Evolutionary conservation across 1,284 basidiomycete genomes (phyloP).

Genomic region (Ceratobasidium sp.): DNA sequence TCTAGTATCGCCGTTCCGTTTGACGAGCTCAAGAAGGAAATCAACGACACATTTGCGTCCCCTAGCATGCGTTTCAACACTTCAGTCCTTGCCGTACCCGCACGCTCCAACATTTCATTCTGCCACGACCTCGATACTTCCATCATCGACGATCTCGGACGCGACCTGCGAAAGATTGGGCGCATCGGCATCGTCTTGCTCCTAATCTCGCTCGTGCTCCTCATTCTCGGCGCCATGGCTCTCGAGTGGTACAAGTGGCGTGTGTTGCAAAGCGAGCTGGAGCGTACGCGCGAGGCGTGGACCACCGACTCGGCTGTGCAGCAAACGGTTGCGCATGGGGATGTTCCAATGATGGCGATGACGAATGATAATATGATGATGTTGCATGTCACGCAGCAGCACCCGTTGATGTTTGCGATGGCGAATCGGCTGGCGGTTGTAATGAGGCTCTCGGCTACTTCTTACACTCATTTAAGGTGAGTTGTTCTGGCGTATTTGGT

Average conservation of each 20-base stretch:
- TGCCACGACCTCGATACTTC: slow-evolving; percentile 80
- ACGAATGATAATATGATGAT: slow-evolving; percentile 77
- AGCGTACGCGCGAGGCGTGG: slow-evolving; percentile 76
- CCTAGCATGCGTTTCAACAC: slow-evolving; percentile 67
- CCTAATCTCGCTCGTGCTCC: slow-evolving; percentile 64
- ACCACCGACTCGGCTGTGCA: slow-evolving; percentile 64
- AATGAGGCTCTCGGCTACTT: slow-evolving; percentile 60
- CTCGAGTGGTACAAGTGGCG: slow-evolving; percentile 84
- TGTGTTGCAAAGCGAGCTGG: slow-evolving; percentile 66
- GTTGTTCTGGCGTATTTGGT: slow-evolving; percentile 45
- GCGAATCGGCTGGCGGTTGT: slow-evolving; percentile 61
- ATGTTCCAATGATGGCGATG: slow-evolving; percentile 62
- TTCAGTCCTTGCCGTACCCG: slow-evolving; percentile 74
- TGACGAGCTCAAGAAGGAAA: slow-evolving; percentile 80
- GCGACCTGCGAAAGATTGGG: slow-evolving; percentile 74
- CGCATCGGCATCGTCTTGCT: slow-evolving; percentile 79
- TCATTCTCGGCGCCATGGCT: slow-evolving; percentile 68
- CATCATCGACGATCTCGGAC: slow-evolving; percentile 81
- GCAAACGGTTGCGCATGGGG: slow-evolving; percentile 41
- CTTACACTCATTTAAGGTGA: slow-evolving; percentile 39
- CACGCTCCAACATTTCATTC: slow-evolving; percentile 67
- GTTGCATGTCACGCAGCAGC: slow-evolving; percentile 67
- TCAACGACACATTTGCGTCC: slow-evolving; percentile 82
- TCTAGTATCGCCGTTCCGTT: slow-evolving; percentile 82
- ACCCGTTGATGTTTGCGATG: slow-evolving; percentile 73